A percentile compares a stretch with the other conserved stretches of the same genome.
These are phyloP conservation scores for Saussurea involucrata DNA, from an alignment of 129 eudicot genomes.

Conservation along the genomic window DNA sequence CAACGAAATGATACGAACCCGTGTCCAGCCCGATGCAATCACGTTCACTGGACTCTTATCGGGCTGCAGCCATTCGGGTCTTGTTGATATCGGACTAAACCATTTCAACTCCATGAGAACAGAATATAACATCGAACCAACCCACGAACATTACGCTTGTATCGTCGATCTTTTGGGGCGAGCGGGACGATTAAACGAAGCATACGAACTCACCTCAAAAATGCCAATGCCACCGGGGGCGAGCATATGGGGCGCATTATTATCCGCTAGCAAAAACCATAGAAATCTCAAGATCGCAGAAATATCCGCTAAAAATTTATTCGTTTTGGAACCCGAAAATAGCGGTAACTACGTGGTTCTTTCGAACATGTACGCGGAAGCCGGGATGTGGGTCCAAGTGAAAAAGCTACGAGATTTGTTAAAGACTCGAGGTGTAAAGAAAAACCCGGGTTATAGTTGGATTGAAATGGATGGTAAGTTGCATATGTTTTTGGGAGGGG, in stretches of 20 bases:
- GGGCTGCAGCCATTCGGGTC: slow-evolving; percentile 82
- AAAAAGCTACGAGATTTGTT: slow-evolving; percentile 34
- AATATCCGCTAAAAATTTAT: slow-evolving; percentile 56
- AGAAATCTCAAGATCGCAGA: slow-evolving; percentile 70
- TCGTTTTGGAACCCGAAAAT: slow-evolving; percentile 67
- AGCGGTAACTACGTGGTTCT: slow-evolving; percentile 79
- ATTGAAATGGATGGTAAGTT: slow-evolving; percentile 44
- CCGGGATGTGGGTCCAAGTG: slow-evolving; percentile 79
- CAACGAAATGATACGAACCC: slow-evolving; percentile 51
- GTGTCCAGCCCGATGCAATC: slow-evolving; percentile 65
- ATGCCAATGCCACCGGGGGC: slow-evolving; percentile 80
- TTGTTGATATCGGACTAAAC: slow-evolving; percentile 58
- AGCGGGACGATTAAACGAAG: slow-evolving; percentile 61
- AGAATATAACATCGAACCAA: slow-evolving; percentile 41
- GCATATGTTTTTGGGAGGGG: slow-evolving; percentile 59
- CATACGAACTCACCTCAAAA: slow-evolving; percentile 40
- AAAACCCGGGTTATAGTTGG: slow-evolving; percentile 66
- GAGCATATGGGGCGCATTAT: slow-evolving; percentile 78
- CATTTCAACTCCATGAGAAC: slow-evolving; percentile 53
- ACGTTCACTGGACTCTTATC: slow-evolving; percentile 75
- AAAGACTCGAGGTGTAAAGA: slow-evolving; percentile 39
- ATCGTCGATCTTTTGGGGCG: slow-evolving; percentile 73
- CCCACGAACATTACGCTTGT: slow-evolving; percentile 76
- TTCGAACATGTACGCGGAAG: slow-evolving; percentile 92
- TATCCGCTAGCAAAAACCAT: slow-evolving; percentile 52